Conservation (phyloP, 352 stramenopile genomes). For the Globisporangium yorkense region DNA sequence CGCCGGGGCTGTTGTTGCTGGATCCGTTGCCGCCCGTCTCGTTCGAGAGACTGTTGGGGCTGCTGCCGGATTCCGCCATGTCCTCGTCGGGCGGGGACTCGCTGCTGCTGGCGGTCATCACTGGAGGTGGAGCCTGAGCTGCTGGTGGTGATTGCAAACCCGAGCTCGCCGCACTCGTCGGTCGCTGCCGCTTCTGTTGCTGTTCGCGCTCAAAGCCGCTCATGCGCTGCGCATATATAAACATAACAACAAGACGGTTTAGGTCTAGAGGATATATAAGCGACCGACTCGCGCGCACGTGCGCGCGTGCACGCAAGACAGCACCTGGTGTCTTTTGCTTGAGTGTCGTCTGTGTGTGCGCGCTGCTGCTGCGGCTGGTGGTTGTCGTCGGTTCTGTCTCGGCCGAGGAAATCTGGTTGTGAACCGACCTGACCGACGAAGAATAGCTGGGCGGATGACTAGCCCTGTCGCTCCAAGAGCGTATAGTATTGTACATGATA, state of each 20-base stretch:
- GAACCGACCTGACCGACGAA: too few species aligned
- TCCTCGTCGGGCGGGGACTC: constrained; percentile 8
- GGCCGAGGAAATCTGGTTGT: too few species aligned
- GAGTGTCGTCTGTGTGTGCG: too few species aligned
- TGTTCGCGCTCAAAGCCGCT: constrained; percentile 5
- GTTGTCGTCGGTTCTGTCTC: too few species aligned
- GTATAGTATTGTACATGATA: too few species aligned
- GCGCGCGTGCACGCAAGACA: too few species aligned
- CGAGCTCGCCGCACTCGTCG: neutral
- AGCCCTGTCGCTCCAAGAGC: too few species aligned
- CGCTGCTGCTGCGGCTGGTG: too few species aligned
- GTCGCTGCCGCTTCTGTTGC: constrained; percentile 7
- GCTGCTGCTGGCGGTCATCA: neutral
- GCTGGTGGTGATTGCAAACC: neutral
- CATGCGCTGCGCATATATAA: neutral
- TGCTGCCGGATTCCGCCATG: constrained; percentile 6
- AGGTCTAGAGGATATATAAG: too few species aligned
- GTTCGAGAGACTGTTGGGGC: constrained; percentile 12
- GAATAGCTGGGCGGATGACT: too few species aligned
- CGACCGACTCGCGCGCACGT: too few species aligned
- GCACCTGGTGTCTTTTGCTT: too few species aligned
- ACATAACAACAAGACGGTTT: neutral
- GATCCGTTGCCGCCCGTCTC: constrained; percentile 5
- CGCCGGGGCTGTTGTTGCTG: constrained; percentile 3
- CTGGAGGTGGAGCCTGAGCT: neutral